These are phyloP conservation scores for Isochrysis galbana DNA, from an alignment of 78 protist genomes.

Conservation along the genomic window DNA sequence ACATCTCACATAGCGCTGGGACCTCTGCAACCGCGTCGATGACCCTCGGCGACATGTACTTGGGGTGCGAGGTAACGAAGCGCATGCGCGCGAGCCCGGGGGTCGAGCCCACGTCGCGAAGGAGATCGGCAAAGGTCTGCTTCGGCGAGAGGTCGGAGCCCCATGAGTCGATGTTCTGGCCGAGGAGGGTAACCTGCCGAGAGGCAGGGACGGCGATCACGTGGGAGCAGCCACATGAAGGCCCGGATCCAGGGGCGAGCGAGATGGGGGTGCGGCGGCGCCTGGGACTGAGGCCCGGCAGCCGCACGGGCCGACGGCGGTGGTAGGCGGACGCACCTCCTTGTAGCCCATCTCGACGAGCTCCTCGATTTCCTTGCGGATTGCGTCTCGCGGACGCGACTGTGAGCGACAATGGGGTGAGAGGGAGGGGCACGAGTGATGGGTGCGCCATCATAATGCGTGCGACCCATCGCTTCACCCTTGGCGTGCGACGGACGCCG, in stretches of 20 bases:
- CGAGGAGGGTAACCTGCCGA: constrained; percentile 43
- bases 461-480: no score
- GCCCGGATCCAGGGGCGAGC: no score
- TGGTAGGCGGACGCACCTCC: constrained; percentile 33
- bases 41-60: constrained; percentile 23
- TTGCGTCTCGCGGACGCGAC: neutral
- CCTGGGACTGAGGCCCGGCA: no score
- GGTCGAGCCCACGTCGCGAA: neutral
- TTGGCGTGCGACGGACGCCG: no score
- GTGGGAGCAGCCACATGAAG: no score
- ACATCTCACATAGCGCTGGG: neutral
- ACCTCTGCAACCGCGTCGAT: neutral
- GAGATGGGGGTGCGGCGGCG: no score
- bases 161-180: constrained; percentile 52
- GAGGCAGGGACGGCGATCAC: no score
- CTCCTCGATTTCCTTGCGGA: constrained; percentile 21
- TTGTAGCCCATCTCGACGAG: constrained; percentile 16
- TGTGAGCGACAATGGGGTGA: no score
- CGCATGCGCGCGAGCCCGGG: constrained; percentile 40
- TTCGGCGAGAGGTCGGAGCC: constrained; percentile 19
- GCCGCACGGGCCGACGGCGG: no score
- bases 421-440: no score
- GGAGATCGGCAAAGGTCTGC: constrained; percentile 32
- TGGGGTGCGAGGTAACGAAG: constrained; percentile 44
- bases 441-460: no score